Percentiles rank a stretch among this genome's conserved stretches.
Conservation (phyloP, 1,284 basidiomycete species). For the Phaffia rhodozyma region DNA sequence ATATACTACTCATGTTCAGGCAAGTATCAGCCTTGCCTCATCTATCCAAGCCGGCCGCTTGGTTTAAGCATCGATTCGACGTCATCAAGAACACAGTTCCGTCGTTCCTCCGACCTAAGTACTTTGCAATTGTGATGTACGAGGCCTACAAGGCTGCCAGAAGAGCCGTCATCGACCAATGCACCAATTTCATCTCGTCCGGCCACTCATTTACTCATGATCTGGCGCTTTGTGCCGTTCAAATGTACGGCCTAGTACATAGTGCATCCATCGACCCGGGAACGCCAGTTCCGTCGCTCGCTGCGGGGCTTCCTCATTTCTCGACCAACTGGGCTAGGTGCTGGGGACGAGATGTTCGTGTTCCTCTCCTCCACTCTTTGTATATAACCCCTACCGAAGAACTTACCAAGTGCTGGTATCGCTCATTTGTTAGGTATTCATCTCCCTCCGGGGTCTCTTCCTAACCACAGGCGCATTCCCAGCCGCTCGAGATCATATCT, state of each 20-base stretch:
- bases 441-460: conserved; percentile 81
- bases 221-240: conserved; percentile 70
- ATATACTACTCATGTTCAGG: conserved; percentile 35
- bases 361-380: neutral
- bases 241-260: conserved; percentile 81
- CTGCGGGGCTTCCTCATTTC: conserved; percentile 92
- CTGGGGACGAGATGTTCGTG: conserved; percentile 82
- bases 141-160: conserved; percentile 83
- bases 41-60: conserved; percentile 56
- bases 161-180: conserved; percentile 65
- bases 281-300: conserved; percentile 62
- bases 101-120: conserved; percentile 80
- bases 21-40: conserved; percentile 56
- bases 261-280: conserved; percentile 65
- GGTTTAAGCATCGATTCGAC: conserved; percentile 75
- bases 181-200: conserved; percentile 65
- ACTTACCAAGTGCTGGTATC: neutral
- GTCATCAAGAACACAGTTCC: conserved; percentile 60
- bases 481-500: conserved; percentile 72
- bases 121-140: conserved; percentile 78
- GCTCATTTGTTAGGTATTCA: conserved; percentile 42
- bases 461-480: conserved; percentile 80
- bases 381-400: neutral
- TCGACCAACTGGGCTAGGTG: conserved; percentile 79
- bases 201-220: conserved; percentile 83